These are phyloP conservation scores for Euphorbia peplus DNA, from an alignment of 345 rosid species.

Conservation along the genomic window DNA sequence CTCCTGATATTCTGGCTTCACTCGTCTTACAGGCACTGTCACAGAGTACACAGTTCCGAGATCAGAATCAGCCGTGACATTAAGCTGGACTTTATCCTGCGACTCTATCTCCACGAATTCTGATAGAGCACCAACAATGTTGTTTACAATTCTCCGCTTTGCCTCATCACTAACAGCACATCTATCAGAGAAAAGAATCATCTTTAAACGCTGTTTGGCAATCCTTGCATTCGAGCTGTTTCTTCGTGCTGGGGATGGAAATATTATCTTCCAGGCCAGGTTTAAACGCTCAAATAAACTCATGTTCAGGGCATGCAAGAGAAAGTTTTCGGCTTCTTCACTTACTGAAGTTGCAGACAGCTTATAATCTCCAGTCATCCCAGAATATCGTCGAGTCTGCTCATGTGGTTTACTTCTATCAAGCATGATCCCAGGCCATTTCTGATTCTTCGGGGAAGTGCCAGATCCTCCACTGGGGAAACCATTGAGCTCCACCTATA, in stretches of 20 bases:
- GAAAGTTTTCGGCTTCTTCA: slow-evolving; percentile 71
- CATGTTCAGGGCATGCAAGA: slow-evolving; percentile 68
- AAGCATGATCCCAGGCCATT: slow-evolving; percentile 33
- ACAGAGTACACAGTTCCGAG: slow-evolving; percentile 93
- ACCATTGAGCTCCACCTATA: slow-evolving; percentile 51
- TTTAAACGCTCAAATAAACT: slow-evolving; percentile 77
- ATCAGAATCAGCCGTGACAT: slow-evolving; percentile 74
- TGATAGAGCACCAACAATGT: slow-evolving; percentile 69
- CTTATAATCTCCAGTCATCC: slow-evolving; percentile 48
- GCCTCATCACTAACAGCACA: slow-evolving; percentile 96
- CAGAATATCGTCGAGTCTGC: slow-evolving; percentile 40
- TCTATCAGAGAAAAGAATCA: slow-evolving; percentile 97
- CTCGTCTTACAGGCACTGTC: slow-evolving; percentile 87
- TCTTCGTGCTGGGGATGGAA: slow-evolving; percentile 67
- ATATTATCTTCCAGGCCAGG: slow-evolving; percentile 89
- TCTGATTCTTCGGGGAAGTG: slow-evolving; percentile 25
- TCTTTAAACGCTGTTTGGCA: slow-evolving; percentile 92
- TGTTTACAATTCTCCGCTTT: slow-evolving; percentile 73
- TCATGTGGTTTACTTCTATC: slow-evolving; percentile 24
- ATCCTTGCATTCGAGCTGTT: slow-evolving; percentile 88
- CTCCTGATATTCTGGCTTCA: slow-evolving; percentile 77
- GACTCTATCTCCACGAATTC: slow-evolving; percentile 96
- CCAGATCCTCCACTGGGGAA: slow-evolving; percentile 38
- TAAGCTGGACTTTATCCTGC: slow-evolving; percentile 92
- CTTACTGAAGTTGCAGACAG: slow-evolving; percentile 48